Percentiles rank a stretch among this genome's conserved stretches.
phyloP scores from a whole-genome alignment of 2,329 filamentous ascomycete genomes.

The Aspergillus puulaauensis region DNA sequence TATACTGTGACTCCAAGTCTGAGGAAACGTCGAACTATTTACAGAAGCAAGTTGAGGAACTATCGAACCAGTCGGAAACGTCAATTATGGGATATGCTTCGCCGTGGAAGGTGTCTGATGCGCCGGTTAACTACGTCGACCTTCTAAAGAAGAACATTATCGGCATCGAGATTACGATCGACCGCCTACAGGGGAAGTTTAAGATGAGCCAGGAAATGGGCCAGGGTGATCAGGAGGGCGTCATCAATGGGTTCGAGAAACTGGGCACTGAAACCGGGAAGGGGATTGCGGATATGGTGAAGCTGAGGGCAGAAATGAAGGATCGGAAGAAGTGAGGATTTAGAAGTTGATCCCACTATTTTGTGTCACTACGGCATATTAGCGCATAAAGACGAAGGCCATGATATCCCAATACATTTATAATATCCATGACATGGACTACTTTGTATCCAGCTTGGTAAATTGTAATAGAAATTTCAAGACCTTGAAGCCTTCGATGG shows the following conservation, averaged over 20 bases:
- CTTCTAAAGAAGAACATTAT: constrained; percentile 60
- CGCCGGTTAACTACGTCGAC: constrained; percentile 57
- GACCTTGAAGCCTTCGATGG: too few relatives aligned
- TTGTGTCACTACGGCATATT: not conserved
- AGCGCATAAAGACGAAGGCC: not conserved
- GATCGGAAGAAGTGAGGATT: constrained; percentile 8
- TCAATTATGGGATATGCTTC: constrained; percentile 56
- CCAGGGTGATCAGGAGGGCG: constrained; percentile 55
- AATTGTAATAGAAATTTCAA: too few relatives aligned
- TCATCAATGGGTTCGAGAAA: constrained; percentile 56
- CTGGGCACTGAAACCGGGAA: constrained; percentile 41
- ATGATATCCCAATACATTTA: not conserved
- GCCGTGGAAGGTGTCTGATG: constrained; percentile 59
- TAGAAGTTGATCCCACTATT: not conserved
- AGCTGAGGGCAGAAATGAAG: constrained; percentile 30
- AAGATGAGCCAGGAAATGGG: constrained; percentile 66
- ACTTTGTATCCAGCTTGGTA: too few relatives aligned
- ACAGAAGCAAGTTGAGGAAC: constrained; percentile 9
- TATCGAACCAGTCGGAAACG: constrained; percentile 50
- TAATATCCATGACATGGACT: too few relatives aligned
- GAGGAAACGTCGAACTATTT: constrained; percentile 51
- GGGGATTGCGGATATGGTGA: constrained; percentile 36
- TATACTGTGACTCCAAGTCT: constrained; percentile 54
- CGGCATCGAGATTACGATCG: constrained; percentile 60
- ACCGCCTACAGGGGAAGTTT: constrained; percentile 59